Evolutionary conservation across 2,329 filamentous ascomycete species (phyloP), one percentile per base, ranked within the genome.

Genomic region (Cercospora berteroae): DNA sequence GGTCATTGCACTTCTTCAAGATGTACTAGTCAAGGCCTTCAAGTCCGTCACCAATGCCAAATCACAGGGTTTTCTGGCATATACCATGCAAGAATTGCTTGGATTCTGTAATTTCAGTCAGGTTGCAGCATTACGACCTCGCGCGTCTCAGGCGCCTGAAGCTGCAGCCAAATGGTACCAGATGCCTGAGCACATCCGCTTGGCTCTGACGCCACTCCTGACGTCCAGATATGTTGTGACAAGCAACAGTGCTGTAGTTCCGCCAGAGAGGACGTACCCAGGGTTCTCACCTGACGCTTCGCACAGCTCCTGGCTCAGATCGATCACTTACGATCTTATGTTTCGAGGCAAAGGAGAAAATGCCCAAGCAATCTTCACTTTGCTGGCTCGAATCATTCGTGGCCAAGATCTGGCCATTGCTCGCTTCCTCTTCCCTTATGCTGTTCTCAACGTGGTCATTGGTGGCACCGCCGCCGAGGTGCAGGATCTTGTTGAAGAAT

Each of bases 11-110:
- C 84, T 97, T 57, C 84, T 99, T 16, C 90, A 97, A 74, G 87
- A 96, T 75, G 90, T 97, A 7, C 83, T 99, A 10, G 93, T 98
- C 27, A 93, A 94, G 68, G 90, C 94, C 0, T 99, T 99, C 76
- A 83, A 96, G 52, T 96, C 94, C 1, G 91, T 92, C 1, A 95
- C 91, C 0, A 96, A 97, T 77, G 91, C 93, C 2, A 89, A 88
- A 71, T 86, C 93, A 5, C 95, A 98, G 78, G 94, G 93, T 0
- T 97, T 96, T 76, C 84, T 99, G 18, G 94, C 94, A 1, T 99
- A 91, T 79, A 92, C 90, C 1, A 97, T 99, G 89, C 95, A 99
- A 79, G 90, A 96, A 74, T 85, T 98, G 48, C 85, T 98, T 3
- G 89, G 89, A 55, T 88, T 90, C 71, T 92, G 91, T 74, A 89